These are phyloP conservation scores for Chlamydomonas sp. DNA, from an alignment of 139 green algal genomes.

Conservation along the genomic window DNA sequence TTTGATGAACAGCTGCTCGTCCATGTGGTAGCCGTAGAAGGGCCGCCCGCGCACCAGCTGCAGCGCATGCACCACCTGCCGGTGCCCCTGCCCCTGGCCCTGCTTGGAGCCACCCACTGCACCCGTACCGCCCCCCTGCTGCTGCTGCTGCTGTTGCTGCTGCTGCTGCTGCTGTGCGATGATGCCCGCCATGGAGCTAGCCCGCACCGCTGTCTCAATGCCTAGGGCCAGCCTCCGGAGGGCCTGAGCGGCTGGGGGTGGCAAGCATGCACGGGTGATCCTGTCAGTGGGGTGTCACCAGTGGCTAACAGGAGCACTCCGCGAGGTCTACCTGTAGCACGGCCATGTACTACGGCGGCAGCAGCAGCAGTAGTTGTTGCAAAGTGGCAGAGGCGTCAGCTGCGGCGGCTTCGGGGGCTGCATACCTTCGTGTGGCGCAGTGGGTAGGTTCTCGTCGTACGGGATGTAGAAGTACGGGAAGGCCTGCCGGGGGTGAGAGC, in stretches of 20 bases:
- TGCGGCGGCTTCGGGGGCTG: background rate
- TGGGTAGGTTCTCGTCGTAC: constrained; percentile 83
- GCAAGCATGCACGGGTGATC: background rate
- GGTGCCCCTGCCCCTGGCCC: constrained; percentile 33
- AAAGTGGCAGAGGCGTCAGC: background rate
- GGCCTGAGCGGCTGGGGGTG: constrained; percentile 40
- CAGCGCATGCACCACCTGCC: constrained; percentile 74
- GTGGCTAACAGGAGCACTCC: too few species aligned
- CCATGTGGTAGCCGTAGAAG: constrained; percentile 92
- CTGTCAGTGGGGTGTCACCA: too few species aligned
- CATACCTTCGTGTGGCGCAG: constrained; percentile 69
- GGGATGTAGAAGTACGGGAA: constrained; percentile 96
- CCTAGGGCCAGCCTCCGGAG: constrained; percentile 57
- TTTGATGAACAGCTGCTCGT: constrained; percentile 90
- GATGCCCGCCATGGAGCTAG: constrained; percentile 9
- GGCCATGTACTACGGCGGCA: too few species aligned
- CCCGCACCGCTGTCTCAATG: constrained; percentile 47
- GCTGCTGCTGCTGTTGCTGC: constrained; percentile 20
- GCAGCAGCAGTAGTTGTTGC: too few species aligned
- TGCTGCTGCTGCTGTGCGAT: background rate
- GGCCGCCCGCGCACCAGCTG: constrained; percentile 79
- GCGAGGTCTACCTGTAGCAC: too few species aligned
- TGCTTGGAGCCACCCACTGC: constrained; percentile 12
- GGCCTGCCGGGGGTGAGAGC: constrained; percentile 58
- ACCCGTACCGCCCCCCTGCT: background rate